Conservation (phyloP, 2,329 filamentous ascomycete genomes). For the Rachicladosporium sp. region DNA sequence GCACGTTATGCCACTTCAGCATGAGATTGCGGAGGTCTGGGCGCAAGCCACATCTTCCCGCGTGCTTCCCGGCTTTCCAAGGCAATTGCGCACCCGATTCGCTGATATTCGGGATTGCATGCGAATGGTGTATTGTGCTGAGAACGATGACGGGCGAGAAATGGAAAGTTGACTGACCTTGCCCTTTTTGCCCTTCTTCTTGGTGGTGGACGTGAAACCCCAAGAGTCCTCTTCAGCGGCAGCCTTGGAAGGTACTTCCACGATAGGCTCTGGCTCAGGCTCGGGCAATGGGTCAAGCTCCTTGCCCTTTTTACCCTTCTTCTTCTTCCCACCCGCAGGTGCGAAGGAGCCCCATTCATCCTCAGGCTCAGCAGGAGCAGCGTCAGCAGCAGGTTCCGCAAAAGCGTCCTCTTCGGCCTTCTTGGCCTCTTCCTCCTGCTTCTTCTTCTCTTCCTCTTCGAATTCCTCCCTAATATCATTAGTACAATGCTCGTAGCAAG, state of each 20-base stretch:
- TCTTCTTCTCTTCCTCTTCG: constrained; percentile 25
- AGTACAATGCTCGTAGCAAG: too few relatives aligned
- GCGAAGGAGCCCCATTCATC: constrained; percentile 28
- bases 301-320: constrained; percentile 18
- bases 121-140: neutral
- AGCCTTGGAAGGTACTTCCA: constrained; percentile 6
- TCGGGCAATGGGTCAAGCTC: constrained; percentile 11
- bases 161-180: constrained; percentile 18
- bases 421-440: constrained; percentile 27
- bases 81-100: too few relatives aligned
- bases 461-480: constrained; percentile 2
- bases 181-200: constrained; percentile 21
- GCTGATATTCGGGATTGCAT: too few relatives aligned
- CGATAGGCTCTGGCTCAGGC: constrained; percentile 9
- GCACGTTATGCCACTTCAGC: too few relatives aligned
- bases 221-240: constrained; percentile 14
- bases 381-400: constrained; percentile 8
- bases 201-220: constrained; percentile 11
- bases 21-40: too few relatives aligned
- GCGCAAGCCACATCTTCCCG: too few relatives aligned
- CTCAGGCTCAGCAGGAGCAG: constrained; percentile 11
- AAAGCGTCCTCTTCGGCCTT: constrained; percentile 22
- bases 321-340: constrained; percentile 22
- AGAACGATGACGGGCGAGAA: constrained; percentile 6
- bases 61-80: too few relatives aligned